phyloP scores from a whole-genome alignment of 2,329 filamentous ascomycete genomes.

The Calonectria montana region DNA sequence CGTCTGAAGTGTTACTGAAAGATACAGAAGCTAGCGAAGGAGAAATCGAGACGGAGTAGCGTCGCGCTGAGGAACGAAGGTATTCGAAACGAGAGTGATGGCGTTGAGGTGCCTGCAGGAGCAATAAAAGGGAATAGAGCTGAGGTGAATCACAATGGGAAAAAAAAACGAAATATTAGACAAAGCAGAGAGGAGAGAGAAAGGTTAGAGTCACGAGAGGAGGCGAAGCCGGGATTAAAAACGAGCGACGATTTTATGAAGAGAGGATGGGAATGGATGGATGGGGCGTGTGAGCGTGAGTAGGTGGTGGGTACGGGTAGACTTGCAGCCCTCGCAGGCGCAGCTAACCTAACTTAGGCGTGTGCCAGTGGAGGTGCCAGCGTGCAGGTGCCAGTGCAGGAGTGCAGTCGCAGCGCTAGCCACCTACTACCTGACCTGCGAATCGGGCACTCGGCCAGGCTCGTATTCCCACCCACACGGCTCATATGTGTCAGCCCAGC shows the following conservation, averaged over 20 bases:
- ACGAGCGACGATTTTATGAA: conserved; percentile 5
- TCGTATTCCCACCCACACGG: conserved; percentile 11
- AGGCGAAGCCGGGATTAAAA: conserved; percentile 7
- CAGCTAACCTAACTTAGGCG: conserved; percentile 1
- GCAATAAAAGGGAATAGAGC: background rate
- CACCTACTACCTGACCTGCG: background rate
- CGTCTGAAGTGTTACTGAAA: background rate
- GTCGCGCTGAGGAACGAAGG: conserved; percentile 11
- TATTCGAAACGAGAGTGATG: conserved; percentile 13
- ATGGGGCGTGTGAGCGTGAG: background rate
- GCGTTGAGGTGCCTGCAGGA: conserved; percentile 2
- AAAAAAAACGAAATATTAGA: conserved; percentile 10
- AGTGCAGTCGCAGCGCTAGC: conserved; percentile 7
- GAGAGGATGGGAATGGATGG: background rate
- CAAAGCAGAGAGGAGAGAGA: background rate
- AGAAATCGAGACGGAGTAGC: conserved; percentile 5
- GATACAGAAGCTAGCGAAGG: conserved; percentile 17
- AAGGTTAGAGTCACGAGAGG: conserved; percentile 10
- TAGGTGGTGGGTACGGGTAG: background rate
- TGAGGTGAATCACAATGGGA: conserved; percentile 9
- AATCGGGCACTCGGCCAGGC: conserved; percentile 5
- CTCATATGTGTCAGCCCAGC: background rate
- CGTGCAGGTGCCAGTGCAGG: conserved; percentile 1
- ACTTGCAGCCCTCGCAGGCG: background rate
- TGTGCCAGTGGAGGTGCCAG: background rate